These are phyloP conservation scores for Malus fusca DNA, from an alignment of 306 rosid genomes.

Conservation along the genomic window DNA sequence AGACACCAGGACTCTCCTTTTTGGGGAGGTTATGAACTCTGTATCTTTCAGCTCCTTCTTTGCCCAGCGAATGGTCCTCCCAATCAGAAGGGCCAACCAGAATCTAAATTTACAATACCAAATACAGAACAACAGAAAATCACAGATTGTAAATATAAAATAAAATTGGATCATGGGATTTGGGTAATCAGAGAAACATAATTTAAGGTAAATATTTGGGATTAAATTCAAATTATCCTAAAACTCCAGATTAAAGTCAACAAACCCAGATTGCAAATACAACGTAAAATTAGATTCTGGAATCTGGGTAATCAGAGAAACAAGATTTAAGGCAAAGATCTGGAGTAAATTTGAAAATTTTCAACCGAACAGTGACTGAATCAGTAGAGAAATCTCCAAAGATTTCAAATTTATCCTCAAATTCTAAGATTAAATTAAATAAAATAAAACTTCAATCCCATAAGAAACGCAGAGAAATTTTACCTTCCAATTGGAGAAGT, in stretches of 20 bases:
- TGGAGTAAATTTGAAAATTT: neutral
- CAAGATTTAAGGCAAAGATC: neutral
- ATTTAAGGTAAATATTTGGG: too few species aligned
- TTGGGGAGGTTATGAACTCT: constrained; percentile 64
- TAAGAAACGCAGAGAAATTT: neutral
- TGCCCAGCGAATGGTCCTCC: constrained; percentile 57
- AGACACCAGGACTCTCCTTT: constrained; percentile 51
- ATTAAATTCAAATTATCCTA: too few species aligned
- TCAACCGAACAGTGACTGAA: neutral
- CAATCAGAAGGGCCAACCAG: constrained; percentile 78
- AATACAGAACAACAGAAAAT: neutral
- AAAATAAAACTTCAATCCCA: neutral
- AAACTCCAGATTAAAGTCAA: too few species aligned
- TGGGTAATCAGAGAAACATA: too few species aligned
- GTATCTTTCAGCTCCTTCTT: constrained; percentile 63
- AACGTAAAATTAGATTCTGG: neutral
- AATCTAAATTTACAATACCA: constrained; percentile 36
- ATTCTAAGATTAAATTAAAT: neutral
- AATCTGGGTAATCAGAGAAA: neutral
- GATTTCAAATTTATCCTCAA: neutral
- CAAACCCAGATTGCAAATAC: neutral
- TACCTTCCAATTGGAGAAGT: constrained; percentile 75
- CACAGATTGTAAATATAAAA: too few species aligned
- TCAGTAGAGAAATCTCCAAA: neutral
- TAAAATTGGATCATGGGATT: too few species aligned